Evolutionary conservation across 805 yeast species (phyloP), one percentile per base, ranked within the genome.

Genomic region (Ascoidea asiatica): DNA sequence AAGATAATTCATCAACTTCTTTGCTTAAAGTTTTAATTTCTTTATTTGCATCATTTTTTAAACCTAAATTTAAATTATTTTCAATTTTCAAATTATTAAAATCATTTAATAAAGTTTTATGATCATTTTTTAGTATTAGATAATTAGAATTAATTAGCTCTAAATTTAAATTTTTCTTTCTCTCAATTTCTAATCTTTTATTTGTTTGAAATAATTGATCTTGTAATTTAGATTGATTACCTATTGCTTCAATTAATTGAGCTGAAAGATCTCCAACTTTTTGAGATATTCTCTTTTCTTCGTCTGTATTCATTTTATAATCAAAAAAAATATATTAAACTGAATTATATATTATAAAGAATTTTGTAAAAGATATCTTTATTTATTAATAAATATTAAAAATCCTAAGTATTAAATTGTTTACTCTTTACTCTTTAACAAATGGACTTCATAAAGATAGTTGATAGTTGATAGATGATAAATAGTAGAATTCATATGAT

Each of bases 1-100:
- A 85, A 1, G 88, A 75, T 41, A 86, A 61, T 33, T 85, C 95
- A 56, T 84, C 92, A 29, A 86, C 83, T 57, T 86, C 95, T 23
- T 70, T 75, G 49, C 80, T 75, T 43, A 86, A 61, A 48, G 71
- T 69, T 41, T 72, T 66, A 21, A 74, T 78, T 51, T 81, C 84
- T 35, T 44, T 47, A 40, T 49, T 48, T 5, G 42, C 20, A 20
- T 43, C 44, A 22, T 47, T 49, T 29, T 49, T 47, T n/a, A 29
- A 29, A 29, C 15, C 15, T 29, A 3, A 29, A 11, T 11, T 11
- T 29, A 11, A 11, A 29, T 11, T 3, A 15, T 29, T 29, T 29
- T 29, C 35, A 29, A 15, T 11, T 29, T 29, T 29, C 15, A 29
- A 29, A 11, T 29, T 15, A 3, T 8, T 29, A 29, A 11, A 11